A percentile compares a stretch with the other conserved stretches of the same genome.
Evolutionary conservation across 1,284 basidiomycete genomes (phyloP).

Genomic region (Apiotrichum laibachii): DNA sequence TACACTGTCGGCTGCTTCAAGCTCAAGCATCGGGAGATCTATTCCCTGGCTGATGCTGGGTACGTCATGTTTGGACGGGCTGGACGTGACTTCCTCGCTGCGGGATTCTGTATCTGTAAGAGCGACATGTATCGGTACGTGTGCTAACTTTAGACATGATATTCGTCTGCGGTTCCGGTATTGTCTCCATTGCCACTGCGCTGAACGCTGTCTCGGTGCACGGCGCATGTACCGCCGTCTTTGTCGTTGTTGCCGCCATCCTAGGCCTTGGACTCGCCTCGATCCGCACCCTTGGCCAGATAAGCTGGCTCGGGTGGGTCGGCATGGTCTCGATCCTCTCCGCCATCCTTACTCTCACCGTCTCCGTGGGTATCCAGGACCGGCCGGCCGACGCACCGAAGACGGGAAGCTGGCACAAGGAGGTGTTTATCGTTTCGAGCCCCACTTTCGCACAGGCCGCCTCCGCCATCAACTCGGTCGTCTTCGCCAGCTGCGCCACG

Average conservation of each 20-base stretch:
- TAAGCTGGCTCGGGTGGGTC: slow-evolving; percentile 49
- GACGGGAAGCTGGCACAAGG: slow-evolving; percentile 30
- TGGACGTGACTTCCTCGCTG: slow-evolving; percentile 17
- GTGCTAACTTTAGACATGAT: slow-evolving; percentile 20
- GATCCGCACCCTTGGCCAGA: slow-evolving; percentile 45
- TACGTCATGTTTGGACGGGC: slow-evolving; percentile 16
- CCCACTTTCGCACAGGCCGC: slow-evolving; percentile 43
- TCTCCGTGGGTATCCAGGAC: slow-evolving; percentile 48
- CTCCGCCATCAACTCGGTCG: slow-evolving; percentile 40
- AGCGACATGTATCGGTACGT: no score
- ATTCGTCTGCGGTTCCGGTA: slow-evolving; percentile 27
- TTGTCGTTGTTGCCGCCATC: slow-evolving; percentile 39
- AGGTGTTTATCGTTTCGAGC: slow-evolving; percentile 25
- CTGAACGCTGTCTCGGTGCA: slow-evolving; percentile 45
- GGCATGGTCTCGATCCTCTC: slow-evolving; percentile 36
- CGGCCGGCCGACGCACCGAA: slow-evolving; percentile 38
- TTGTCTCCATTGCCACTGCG: slow-evolving; percentile 45
- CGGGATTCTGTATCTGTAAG: slow-evolving; percentile 11
- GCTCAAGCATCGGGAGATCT: slow-evolving; percentile 36
- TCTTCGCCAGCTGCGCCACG: slow-evolving; percentile 42
- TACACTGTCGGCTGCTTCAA: slow-evolving; percentile 44
- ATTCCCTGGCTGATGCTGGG: slow-evolving; percentile 34
- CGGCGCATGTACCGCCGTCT: slow-evolving; percentile 43
- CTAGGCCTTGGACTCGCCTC: slow-evolving; percentile 33
- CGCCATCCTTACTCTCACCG: slow-evolving; percentile 45